Conservation (phyloP, 106 monocot species). For the Iris macrosiphon region DNA sequence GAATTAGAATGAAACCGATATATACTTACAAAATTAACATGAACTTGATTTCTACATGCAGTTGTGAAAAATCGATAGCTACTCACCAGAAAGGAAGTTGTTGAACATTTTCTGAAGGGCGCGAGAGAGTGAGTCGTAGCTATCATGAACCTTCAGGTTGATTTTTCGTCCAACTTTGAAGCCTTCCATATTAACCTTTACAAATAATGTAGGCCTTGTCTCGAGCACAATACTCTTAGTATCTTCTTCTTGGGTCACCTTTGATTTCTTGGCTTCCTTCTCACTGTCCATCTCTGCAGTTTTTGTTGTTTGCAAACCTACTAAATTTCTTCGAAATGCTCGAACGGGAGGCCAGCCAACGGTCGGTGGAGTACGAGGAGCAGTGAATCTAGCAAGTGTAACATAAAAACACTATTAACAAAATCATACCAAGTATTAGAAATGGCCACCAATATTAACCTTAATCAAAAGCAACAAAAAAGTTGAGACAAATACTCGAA, state of each 20-base stretch:
- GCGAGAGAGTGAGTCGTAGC: slow-evolving; percentile 56
- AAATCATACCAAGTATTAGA: too few relatives aligned
- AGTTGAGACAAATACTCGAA: too few relatives aligned
- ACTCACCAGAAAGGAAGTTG: slow-evolving; percentile 57
- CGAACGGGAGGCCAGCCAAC: slow-evolving; percentile 86
- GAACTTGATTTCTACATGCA: too few relatives aligned
- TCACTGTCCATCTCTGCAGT: slow-evolving; percentile 19
- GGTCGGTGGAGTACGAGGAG: slow-evolving; percentile 4
- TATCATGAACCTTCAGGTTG: slow-evolving; percentile 54
- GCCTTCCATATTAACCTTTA: too few relatives aligned
- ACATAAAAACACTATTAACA: too few relatives aligned
- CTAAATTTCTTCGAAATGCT: slow-evolving; percentile 37
- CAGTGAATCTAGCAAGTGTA: slow-evolving; percentile 11
- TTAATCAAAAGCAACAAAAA: too few relatives aligned
- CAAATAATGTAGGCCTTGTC: slow-evolving; percentile 48
- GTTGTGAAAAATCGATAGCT: too few relatives aligned
- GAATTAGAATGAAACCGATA: too few relatives aligned
- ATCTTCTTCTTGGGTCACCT: not conserved
- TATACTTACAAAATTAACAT: too few relatives aligned
- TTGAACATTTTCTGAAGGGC: slow-evolving; percentile 56
- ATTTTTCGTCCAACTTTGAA: slow-evolving; percentile 92
- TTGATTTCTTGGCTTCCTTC: slow-evolving; percentile 20
- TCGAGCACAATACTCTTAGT: too few relatives aligned
- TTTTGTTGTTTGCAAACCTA: slow-evolving; percentile 11
- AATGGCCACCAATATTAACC: too few relatives aligned